Percentiles rank a stretch among this genome's conserved stretches.
Conservation (phyloP, 1,284 basidiomycete genomes). For the Ustilago hordei region DNA sequence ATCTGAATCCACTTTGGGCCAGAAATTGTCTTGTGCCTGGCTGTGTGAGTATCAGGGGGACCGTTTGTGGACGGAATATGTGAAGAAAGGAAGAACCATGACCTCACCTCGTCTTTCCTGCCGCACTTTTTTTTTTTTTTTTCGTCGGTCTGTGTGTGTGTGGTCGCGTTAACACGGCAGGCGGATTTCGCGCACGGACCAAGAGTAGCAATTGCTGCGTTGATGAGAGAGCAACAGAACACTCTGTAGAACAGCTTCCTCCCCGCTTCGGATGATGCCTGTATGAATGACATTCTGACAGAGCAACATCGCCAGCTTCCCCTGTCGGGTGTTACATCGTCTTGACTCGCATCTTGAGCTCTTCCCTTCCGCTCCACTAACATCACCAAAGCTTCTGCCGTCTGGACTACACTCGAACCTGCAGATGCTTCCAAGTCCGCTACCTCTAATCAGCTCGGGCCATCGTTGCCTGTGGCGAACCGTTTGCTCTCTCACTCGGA, state of each 20-base stretch:
- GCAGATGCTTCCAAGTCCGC: constrained; percentile 7
- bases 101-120: no score
- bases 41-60: not conserved
- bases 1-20: no score
- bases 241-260: constrained; percentile 8
- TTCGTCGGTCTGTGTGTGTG: not conserved
- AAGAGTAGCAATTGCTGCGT: not conserved
- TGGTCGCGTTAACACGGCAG: not conserved
- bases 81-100: no score
- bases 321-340: not conserved
- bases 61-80: no score
- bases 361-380: not conserved
- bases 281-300: constrained; percentile 8
- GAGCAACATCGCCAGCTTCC: not conserved
- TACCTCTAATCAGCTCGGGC: constrained; percentile 12
- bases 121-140: not conserved
- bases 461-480: constrained; percentile 7
- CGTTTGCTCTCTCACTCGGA: not conserved
- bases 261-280: not conserved
- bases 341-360: not conserved
- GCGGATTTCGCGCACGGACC: constrained; percentile 9
- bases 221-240: constrained; percentile 20
- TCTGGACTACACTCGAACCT: not conserved
- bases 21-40: not conserved
- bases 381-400: not conserved